Base-by-base conservation (phyloP, 306 rosid genomes). In the Citrullus colocynthis region DNA sequence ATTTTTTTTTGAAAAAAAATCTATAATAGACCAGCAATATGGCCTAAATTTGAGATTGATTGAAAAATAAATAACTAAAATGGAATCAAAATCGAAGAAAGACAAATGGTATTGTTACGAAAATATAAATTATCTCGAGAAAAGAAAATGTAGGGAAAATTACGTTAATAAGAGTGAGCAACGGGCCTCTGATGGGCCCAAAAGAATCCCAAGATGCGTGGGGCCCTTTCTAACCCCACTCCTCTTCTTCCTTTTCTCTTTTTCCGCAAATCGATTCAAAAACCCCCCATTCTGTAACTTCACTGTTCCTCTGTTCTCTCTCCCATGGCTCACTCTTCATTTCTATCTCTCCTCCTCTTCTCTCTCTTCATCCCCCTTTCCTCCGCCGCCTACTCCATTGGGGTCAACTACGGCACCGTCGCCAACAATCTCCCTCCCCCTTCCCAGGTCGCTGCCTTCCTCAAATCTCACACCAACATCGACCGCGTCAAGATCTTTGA, bases 331-430 rank as follows among this genome's bases (percentile, higher is more conserved):
- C 5, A 28, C 42, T 30, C 64, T 61, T 37, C 6, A 42, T 24
- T 49, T 59, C 6, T 78, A 55, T 37, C 78, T 1, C 39, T 80
- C 44, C 21, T 67, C 55, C 20, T 82, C 75, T 14, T 8, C 85
- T 76, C 54, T 14, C 81, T 65, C 28, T 10, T 56, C 79, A 69
- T 20, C 5, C 49, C 2, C 70, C 61, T 74, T 71, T 32, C 81
- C 56, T 24, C 76, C 52, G 74, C 88, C 70, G 69, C 81, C 1
- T n/a, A 52, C 77, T 80, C 86, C 28, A 81, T 94, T 79, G 98
- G 98, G 76, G 90, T 88, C 80, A 94, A 94, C 91, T 94, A 94
- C 80, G 98, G 98, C 77, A 91, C 96, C 69, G 71, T 90, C 28
- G 93, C 91, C 8, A 64, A 91, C 84, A 89, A 91, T 89, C 98